Evolutionary conservation across 257 asterid species (phyloP).

Genomic region (Solanum paucissectum): DNA sequence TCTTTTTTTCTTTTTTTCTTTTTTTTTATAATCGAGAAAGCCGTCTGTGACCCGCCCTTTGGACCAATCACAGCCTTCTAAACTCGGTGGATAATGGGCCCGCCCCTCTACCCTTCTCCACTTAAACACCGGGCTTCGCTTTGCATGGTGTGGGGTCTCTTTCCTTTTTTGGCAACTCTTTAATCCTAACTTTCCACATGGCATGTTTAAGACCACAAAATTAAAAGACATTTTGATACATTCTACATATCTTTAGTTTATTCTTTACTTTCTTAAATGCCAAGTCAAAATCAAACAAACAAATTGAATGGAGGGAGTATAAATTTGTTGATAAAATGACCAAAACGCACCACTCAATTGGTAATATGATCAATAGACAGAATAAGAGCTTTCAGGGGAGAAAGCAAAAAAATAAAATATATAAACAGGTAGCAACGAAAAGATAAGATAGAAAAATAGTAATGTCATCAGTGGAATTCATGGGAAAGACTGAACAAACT

Average conservation of each 20-base stretch:
- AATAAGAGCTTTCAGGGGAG: background rate
- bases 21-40: no score
- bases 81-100: no score
- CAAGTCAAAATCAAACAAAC: background rate
- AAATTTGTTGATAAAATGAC: background rate
- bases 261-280: background rate
- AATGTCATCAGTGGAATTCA: background rate
- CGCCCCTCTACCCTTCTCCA: no score
- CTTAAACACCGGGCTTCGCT: no score
- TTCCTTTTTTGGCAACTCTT: background rate
- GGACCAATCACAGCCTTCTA: no score
- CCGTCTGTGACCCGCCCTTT: no score
- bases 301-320: background rate
- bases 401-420: background rate
- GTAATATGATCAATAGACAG: background rate
- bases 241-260: background rate
- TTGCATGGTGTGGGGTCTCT: background rate
- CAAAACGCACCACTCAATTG: background rate
- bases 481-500: background rate
- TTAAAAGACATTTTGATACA: background rate
- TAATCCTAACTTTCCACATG: background rate
- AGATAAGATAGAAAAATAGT: background rate
- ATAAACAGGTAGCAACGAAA: background rate
- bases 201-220: background rate
- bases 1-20: no score